Evolutionary conservation across 2,329 filamentous ascomycete species (phyloP).

Genomic region (Botrytis sinoallii): DNA sequence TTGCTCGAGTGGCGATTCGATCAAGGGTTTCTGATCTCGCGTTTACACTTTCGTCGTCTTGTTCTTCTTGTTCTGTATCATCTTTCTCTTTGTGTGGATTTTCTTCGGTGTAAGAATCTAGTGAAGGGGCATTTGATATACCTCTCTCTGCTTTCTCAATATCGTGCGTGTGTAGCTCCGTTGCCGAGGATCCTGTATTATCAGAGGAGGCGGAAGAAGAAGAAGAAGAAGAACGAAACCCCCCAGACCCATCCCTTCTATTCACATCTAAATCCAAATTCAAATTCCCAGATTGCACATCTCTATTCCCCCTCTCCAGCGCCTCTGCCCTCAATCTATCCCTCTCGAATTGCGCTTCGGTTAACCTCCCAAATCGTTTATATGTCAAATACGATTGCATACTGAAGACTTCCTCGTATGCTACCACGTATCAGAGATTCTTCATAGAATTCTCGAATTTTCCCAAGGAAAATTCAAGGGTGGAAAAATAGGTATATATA

Average conservation of each 20-base stretch:
- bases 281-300: not conserved
- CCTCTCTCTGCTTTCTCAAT: not conserved
- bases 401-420: not conserved
- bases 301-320: not conserved
- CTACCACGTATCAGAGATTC: not conserved
- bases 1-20: not conserved
- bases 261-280: not conserved
- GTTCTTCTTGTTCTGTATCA: not conserved
- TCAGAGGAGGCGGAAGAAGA: not conserved
- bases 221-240: not conserved
- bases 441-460: not conserved
- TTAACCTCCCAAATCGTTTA: not conserved
- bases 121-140: not conserved
- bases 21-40: not conserved
- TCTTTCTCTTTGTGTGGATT: not conserved
- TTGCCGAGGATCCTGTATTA: not conserved
- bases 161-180: not conserved
- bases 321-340: not conserved
- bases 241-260: not conserved
- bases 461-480: not conserved
- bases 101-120: not conserved
- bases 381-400: not conserved
- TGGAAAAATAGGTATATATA: not conserved
- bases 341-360: not conserved
- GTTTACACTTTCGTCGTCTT: not conserved